Conservation (phyloP, 129 eudicot species). For the Ambrosia trifida region DNA sequence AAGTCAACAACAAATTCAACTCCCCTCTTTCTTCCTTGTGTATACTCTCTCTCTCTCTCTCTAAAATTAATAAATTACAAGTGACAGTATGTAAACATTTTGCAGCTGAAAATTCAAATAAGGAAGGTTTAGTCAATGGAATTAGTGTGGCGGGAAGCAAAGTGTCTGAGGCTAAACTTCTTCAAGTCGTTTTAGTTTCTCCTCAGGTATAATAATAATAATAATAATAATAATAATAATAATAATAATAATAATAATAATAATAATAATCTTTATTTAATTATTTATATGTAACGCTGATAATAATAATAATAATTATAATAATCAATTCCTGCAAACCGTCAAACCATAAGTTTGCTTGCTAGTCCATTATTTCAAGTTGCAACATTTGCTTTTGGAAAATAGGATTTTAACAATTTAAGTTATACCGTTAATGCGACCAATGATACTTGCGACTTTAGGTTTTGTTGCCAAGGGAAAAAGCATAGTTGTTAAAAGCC, state of each 20-base stretch:
- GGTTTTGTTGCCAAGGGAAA: too few species aligned
- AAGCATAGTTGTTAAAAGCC: too few species aligned
- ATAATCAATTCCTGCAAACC: background rate
- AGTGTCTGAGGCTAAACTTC: constrained; percentile 45
- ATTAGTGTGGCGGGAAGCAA: constrained; percentile 47
- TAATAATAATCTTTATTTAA: too few species aligned
- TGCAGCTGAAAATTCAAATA: constrained; percentile 50
- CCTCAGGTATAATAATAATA: constrained; percentile 63
- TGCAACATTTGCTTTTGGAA: background rate
- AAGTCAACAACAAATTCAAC: constrained; percentile 28
- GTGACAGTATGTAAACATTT: background rate
- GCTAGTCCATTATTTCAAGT: background rate
- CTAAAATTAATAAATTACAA: background rate
- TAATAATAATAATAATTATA: background rate
- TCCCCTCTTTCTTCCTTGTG: constrained; percentile 38
- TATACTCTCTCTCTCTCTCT: constrained; percentile 22
- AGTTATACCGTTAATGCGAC: too few species aligned
- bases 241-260: background rate
- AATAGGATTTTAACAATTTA: too few species aligned
- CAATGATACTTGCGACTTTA: too few species aligned
- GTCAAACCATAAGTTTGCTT: background rate
- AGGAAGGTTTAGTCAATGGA: constrained; percentile 35
- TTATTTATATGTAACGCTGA: background rate
- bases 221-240: background rate
- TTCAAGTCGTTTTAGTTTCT: constrained; percentile 87